Conservation (phyloP, 2,329 filamentous ascomycete genomes). For the Didymella glomerata region DNA sequence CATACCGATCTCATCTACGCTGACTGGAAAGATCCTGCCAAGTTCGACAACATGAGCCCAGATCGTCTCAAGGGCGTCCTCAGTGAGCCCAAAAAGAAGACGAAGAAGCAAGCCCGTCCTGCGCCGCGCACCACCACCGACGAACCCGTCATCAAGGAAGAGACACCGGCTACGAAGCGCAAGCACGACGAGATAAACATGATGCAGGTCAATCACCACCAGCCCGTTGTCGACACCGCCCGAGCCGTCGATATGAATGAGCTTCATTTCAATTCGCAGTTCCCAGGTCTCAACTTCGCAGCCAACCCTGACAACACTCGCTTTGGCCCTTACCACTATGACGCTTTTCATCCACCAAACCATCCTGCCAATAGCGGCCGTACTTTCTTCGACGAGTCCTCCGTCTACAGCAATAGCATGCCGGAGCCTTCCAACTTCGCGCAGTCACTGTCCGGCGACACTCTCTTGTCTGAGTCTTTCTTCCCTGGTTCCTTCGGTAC, state of each 20-base stretch:
- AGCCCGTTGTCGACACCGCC: conserved; percentile 3
- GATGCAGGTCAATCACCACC: background rate
- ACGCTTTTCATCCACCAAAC: background rate
- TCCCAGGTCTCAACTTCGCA: conserved; percentile 4
- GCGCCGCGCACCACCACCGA: background rate
- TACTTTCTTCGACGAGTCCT: background rate
- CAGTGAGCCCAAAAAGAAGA: background rate
- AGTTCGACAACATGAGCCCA: background rate
- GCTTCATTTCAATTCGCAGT: conserved; percentile 3
- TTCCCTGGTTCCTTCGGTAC: background rate
- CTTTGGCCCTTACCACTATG: background rate
- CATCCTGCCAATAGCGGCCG: background rate
- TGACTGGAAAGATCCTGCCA: background rate
- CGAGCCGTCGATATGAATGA: conserved; percentile 9
- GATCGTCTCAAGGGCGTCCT: background rate
- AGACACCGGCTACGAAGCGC: conserved; percentile 5
- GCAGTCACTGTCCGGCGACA: conserved; percentile 3
- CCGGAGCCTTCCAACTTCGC: background rate
- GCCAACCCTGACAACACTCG: background rate
- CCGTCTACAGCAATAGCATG: background rate
- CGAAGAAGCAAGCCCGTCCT: background rate
- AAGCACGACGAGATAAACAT: conserved; percentile 2
- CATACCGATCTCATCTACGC: background rate
- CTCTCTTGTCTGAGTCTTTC: background rate
- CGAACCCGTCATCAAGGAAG: background rate